These are phyloP conservation scores for maize (Zea mays) DNA, from an alignment of 176 grass and related monocot species.

Conservation along the genomic window DNA sequence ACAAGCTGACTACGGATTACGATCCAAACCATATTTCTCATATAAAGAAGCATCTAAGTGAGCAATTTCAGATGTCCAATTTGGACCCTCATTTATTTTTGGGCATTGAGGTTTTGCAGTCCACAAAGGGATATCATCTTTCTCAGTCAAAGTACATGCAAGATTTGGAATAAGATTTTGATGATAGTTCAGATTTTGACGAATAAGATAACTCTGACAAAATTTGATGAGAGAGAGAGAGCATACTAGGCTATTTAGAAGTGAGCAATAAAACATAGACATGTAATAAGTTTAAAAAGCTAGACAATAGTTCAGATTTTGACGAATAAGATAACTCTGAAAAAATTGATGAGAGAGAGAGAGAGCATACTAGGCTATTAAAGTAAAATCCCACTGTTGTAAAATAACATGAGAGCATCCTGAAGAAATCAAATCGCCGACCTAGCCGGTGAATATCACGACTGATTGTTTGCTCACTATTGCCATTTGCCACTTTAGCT, in stretches of 20 bases:
- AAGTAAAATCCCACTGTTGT: slow-evolving; percentile 96
- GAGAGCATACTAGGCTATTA: slow-evolving; percentile 75
- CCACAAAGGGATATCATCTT: no score
- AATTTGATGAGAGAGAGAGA: background rate
- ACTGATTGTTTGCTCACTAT: slow-evolving; percentile 90
- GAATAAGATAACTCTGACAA: background rate
- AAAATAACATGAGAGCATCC: slow-evolving; percentile 98
- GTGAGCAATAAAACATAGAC: background rate
- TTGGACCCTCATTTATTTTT: no score
- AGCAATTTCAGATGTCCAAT: no score
- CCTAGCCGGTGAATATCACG: slow-evolving; percentile 90
- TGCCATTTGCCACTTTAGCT: slow-evolving; percentile 96
- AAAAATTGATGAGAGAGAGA: background rate
- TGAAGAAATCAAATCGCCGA: slow-evolving; percentile 79
- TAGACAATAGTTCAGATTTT: background rate
- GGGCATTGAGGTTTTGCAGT: no score
- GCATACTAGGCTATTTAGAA: slow-evolving; percentile 73
- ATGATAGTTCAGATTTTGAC: background rate
- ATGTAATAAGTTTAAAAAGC: background rate
- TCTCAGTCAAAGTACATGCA: no score
- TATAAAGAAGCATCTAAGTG: no score
- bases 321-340: background rate
- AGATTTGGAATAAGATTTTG: no score
- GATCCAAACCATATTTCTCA: no score
- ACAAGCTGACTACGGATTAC: no score